Conservation (phyloP, 495 filamentous ascomycete genomes). For the Lasiosphaeriaceae sp. region DNA sequence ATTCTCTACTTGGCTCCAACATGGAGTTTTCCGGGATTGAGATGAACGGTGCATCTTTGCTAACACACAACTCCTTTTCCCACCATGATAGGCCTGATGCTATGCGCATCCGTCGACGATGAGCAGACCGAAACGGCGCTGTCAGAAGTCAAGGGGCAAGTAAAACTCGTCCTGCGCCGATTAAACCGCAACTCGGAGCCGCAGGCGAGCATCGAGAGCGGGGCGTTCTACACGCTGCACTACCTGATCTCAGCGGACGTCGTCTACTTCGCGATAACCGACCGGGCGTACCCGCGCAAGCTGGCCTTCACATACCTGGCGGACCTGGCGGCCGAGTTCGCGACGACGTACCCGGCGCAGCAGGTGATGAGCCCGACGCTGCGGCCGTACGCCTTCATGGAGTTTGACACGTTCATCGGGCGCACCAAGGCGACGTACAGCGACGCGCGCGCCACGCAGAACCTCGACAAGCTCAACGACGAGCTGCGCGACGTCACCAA, state of each 20-base stretch:
- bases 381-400: constrained; percentile 92
- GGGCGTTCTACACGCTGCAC: constrained; percentile 71
- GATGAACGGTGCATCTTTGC: not conserved
- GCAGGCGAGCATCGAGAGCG: constrained; percentile 86
- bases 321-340: constrained; percentile 88
- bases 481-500: constrained; percentile 97
- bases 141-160: constrained; percentile 81
- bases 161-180: constrained; percentile 82
- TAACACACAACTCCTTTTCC: not conserved
- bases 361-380: constrained; percentile 71
- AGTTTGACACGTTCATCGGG: constrained; percentile 96
- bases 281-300: constrained; percentile 92
- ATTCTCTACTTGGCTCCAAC: not conserved
- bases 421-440: constrained; percentile 93
- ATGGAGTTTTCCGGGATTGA: too few species aligned
- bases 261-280: constrained; percentile 89
- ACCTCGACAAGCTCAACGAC: constrained; percentile 86
- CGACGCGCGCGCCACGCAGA: constrained; percentile 80
- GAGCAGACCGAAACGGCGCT: constrained; percentile 67
- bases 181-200: constrained; percentile 83
- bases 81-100: constrained; percentile 67
- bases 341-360: constrained; percentile 68
- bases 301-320: constrained; percentile 98
- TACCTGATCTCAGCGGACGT: constrained; percentile 80
- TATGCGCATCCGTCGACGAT: constrained; percentile 93